Evolutionary conservation across 2,329 filamentous ascomycete genomes (phyloP), one percentile per base, ranked within the genome.

Genomic region (Penicillium rolfsii): DNA sequence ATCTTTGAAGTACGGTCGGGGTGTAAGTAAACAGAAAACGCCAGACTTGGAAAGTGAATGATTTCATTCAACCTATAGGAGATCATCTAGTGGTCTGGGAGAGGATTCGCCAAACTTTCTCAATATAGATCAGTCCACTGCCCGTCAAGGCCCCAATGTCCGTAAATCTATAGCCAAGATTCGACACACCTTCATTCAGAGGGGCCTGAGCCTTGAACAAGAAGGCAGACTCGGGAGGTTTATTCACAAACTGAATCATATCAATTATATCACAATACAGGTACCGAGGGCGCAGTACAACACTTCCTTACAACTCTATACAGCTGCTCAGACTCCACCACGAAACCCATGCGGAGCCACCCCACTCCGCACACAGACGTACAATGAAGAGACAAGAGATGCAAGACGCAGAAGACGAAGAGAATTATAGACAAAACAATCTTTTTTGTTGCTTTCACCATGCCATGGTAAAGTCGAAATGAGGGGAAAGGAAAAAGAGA

Each of bases 371-470:
- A 22, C 9, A 50, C 22, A 33, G 14, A 49, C 24, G 35, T 50
- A 50, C 48, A 50, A 55, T 41, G 54, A 59, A 43, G 46, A 57
- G 56, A 54, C 41, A 41, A 33, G 40, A 45, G 22, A 61, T 36
- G 59, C 43, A 16, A 40, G 49, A 57, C 33, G 52, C 19, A 57
- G 22, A 56, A 52, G 46, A 52, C 61, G 41, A 57, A 55, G 46
- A 50, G 36, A 66, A 70, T 68, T 73, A 73, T 74, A 64, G 65
- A 74, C 69, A 69, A 57, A 71, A 73, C 70, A 71, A 70, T 69
- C 64, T 69, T 70, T 70, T 70, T 68, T 67, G 63, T 67, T 65
- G 69, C 70, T 72, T 70, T 69, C 72, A 73, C 71, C 69, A 67
- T 70, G 67, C 68, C n/a, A 67, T 69, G 61, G 67, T 63, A 63